Evolutionary conservation across 208 protist species (phyloP), one percentile per base, ranked within the genome.

Genomic region (Trypanosoma boissoni): DNA sequence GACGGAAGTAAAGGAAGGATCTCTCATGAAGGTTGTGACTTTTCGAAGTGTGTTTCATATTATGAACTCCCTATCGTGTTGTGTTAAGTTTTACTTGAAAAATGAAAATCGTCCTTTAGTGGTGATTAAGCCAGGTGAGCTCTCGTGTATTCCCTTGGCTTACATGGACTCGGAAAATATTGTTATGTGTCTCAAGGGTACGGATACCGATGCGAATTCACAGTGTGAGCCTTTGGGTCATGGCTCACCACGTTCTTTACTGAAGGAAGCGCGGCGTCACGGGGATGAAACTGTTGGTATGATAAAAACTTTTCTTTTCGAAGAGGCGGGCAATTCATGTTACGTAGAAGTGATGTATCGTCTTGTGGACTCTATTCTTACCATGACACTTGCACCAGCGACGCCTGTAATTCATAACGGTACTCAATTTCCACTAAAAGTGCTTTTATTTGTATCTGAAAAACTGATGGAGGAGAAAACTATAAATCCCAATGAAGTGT

Each of bases 281-380:
- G 66, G 66, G 8, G 66, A 50, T 9, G 66, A 64, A n/a, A 63
- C 66, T 28, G 60, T 72, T 60, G 66, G 59, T 0, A 9, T 49
- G 2, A 41, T 72, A 6, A 66, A 64, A 21, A 31, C 41, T 24
- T 72, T 72, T 62, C 16, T 23, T 12, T 66, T 72, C 53, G 14
- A 16, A 16, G 34, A 12, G 12, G 12, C 21, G 9, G 48, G 32
- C 9, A 16, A 23, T 3, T 21, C 39, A 29, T 52, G 50, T 42
- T 61, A 72, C 37, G 58, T 70, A 26, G 64, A 70, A 53, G 39
- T 70, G 3, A 70, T 56, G n/a, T 70, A 70, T 53, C 55, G 27
- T 58, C 54, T 70, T 24, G 26, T 48, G 32, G 54, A 51, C 16
- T 42, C 16, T 24, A 2, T 55, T 34, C 34, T 67, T 1, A 72